phyloP scores from a whole-genome alignment of 257 asterid species.

The Lycium barbarum region DNA sequence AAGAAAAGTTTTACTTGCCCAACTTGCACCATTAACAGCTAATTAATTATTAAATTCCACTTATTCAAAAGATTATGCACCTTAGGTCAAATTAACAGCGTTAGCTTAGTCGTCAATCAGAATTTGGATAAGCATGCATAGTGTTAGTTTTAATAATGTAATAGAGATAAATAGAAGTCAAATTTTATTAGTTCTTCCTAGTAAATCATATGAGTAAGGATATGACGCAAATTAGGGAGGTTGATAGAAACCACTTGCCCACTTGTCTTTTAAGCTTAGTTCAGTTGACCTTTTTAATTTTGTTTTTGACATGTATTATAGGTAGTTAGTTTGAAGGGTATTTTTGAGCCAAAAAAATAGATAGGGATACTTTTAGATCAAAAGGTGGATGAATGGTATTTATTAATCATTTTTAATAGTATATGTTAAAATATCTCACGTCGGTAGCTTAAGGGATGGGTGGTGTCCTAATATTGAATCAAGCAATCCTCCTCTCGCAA shows the following conservation, averaged over 20 bases:
- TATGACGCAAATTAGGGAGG: not conserved
- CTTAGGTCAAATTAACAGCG: not conserved
- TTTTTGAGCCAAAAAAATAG: too few species aligned
- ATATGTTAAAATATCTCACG: too few species aligned
- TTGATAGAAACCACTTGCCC: not conserved
- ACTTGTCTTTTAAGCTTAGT: slow-evolving; percentile 6
- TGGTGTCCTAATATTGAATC: too few species aligned
- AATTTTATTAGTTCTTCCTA: not conserved
- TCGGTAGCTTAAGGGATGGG: too few species aligned
- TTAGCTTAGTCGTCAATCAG: not conserved
- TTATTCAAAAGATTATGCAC: not conserved
- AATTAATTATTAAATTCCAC: not conserved
- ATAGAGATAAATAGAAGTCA: not conserved
- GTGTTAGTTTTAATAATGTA: not conserved
- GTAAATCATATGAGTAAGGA: not conserved
- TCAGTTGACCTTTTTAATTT: not conserved
- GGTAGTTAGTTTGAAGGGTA: too few species aligned
- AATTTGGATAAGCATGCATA: not conserved
- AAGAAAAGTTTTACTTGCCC: not conserved
- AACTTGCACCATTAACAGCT: not conserved
- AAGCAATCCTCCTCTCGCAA: too few species aligned
- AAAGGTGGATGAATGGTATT: not conserved
- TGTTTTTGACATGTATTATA: not conserved
- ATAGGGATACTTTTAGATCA: too few species aligned
- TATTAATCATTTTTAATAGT: too few species aligned